Conservation (phyloP, 192 early-diverging fungal species). For the Podila epigama region DNA sequence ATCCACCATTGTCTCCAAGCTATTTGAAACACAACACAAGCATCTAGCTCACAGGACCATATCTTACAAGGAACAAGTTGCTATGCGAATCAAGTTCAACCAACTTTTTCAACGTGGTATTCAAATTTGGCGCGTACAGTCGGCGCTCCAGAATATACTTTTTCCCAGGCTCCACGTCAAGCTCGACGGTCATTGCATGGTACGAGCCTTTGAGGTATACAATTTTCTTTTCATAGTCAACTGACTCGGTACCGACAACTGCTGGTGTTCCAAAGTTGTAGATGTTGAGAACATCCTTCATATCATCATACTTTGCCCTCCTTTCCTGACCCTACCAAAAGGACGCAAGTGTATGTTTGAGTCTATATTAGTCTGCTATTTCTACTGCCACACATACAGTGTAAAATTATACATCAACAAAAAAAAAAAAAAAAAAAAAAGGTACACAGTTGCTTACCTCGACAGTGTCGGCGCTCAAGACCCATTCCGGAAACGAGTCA, state of each 20-base stretch:
- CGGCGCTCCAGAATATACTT: conserved; percentile 34
- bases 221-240: conserved; percentile 18
- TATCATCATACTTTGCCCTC: conserved; percentile 24
- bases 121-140: conserved; percentile 19
- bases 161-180: conserved; percentile 4
- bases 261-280: conserved; percentile 15
- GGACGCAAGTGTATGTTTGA: no score
- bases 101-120: conserved; percentile 17
- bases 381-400: background rate
- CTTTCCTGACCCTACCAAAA: conserved; percentile 13
- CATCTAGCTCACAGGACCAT: background rate
- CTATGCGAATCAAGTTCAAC: conserved; percentile 18
- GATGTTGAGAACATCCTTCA: conserved; percentile 1
- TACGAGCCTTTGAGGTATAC: conserved; percentile 20
- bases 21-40: background rate
- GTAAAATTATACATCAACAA: background rate
- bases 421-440: background rate
- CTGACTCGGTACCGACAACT: conserved; percentile 1
- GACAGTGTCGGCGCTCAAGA: conserved; percentile 9
- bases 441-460: conserved; percentile 9
- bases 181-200: conserved; percentile 9
- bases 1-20: no score
- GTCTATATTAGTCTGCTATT: no score
- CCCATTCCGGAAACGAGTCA: conserved; percentile 13
- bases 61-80: conserved; percentile 31